These are phyloP conservation scores for Mycena floridula DNA, from an alignment of 768 basidiomycete genomes.

Conservation along the genomic window DNA sequence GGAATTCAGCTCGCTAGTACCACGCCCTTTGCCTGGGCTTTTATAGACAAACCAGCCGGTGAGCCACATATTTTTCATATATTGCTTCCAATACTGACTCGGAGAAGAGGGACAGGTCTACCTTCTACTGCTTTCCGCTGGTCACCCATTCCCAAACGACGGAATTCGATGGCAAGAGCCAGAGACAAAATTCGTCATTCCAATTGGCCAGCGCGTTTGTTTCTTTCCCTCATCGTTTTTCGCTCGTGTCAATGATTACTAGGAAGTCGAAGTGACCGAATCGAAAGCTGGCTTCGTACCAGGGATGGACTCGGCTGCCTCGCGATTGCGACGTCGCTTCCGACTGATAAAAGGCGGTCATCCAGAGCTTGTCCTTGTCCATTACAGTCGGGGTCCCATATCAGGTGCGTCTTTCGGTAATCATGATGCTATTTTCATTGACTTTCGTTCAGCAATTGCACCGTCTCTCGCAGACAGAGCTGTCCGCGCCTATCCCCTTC, in stretches of 20 bases:
- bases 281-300: slow-evolving; percentile 76
- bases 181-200: slow-evolving; percentile 55
- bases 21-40: slow-evolving; percentile 66
- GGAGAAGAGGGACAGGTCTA: slow-evolving; percentile 55
- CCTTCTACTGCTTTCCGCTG: slow-evolving; percentile 60
- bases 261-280: slow-evolving; percentile 79
- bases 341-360: slow-evolving; percentile 71
- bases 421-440: slow-evolving; percentile 4
- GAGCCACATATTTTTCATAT: slow-evolving; percentile 13
- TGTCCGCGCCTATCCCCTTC: slow-evolving; percentile 66
- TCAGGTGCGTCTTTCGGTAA: slow-evolving; percentile 43
- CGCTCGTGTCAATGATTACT: not conserved
- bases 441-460: slow-evolving; percentile 41
- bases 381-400: slow-evolving; percentile 63
- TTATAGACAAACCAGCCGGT: slow-evolving; percentile 76
- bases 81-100: slow-evolving; percentile 2
- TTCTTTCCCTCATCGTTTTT: not conserved
- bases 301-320: slow-evolving; percentile 55
- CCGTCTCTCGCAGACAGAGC: slow-evolving; percentile 55
- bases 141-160: slow-evolving; percentile 62
- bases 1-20: slow-evolving; percentile 50
- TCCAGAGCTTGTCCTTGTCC: slow-evolving; percentile 66
- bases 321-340: slow-evolving; percentile 64
- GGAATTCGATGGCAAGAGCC: slow-evolving; percentile 74
- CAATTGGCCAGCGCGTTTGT: slow-evolving; percentile 30